These are phyloP conservation scores for Venturia asperata DNA, from an alignment of 2,329 filamentous ascomycete species.

Conservation along the genomic window DNA sequence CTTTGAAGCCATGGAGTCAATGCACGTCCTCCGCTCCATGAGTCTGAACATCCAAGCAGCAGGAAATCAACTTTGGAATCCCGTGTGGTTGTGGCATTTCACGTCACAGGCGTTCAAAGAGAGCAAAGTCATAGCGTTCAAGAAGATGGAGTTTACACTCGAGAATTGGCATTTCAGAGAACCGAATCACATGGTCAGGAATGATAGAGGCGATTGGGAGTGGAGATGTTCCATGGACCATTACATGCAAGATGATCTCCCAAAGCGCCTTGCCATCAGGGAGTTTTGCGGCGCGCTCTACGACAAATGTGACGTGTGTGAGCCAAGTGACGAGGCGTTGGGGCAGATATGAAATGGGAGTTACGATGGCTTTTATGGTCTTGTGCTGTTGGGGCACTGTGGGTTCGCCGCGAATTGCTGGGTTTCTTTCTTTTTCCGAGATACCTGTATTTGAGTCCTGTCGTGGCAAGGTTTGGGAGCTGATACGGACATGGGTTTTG, in stretches of 20 bases:
- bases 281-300: slow-evolving; percentile 8
- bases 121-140: slow-evolving; percentile 10
- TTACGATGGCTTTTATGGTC: background rate
- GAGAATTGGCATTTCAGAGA: slow-evolving; percentile 14
- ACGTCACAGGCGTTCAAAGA: slow-evolving; percentile 18
- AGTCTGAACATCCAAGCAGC: slow-evolving; percentile 15
- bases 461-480: background rate
- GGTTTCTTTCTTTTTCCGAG: background rate
- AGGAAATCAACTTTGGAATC: slow-evolving; percentile 21
- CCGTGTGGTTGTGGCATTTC: slow-evolving; percentile 20
- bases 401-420: too few species aligned
- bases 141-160: slow-evolving; percentile 17
- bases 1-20: slow-evolving; percentile 15
- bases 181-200: slow-evolving; percentile 17
- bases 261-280: background rate
- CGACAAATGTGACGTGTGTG: slow-evolving; percentile 15
- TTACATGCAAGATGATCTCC: slow-evolving; percentile 6
- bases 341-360: background rate
- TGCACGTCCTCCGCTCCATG: slow-evolving; percentile 11
- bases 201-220: slow-evolving; percentile 15
- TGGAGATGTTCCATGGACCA: slow-evolving; percentile 17
- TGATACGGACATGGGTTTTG: background rate
- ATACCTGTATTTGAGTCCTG: background rate
- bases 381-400: too few species aligned
- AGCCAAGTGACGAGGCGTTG: background rate